Evolutionary conservation across 768 basidiomycete species (phyloP).

Genomic region (Kwoniella sp.): DNA sequence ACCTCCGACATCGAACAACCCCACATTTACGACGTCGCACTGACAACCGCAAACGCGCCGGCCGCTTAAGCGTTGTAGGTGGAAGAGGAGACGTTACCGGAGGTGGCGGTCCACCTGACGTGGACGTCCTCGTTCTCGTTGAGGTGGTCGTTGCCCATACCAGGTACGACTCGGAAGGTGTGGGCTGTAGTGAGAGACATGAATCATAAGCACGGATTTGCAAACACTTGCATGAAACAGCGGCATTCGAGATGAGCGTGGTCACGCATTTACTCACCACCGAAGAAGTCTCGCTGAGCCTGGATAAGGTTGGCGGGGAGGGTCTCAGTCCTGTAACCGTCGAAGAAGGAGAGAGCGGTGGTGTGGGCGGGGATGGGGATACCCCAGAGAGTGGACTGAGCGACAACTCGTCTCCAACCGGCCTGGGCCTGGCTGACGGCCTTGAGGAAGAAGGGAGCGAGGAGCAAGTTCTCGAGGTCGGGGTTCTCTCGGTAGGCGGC

Average conservation of each 20-base stretch:
- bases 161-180: slow-evolving; percentile 91
- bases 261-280: slow-evolving; percentile 58
- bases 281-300: slow-evolving; percentile 98
- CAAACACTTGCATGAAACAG: neutral
- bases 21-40: neutral
- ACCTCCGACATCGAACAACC: neutral
- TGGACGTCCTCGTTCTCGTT: slow-evolving; percentile 85
- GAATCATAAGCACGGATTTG: neutral
- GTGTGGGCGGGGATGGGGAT: slow-evolving; percentile 97
- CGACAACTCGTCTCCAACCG: slow-evolving; percentile 96
- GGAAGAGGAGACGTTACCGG: slow-evolving; percentile 84
- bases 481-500: slow-evolving; percentile 82
- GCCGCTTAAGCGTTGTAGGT: slow-evolving; percentile 69
- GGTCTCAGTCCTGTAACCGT: slow-evolving; percentile 94
- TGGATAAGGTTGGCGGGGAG: slow-evolving; percentile 93
- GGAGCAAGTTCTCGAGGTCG: slow-evolving; percentile 85
- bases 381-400: slow-evolving; percentile 96
- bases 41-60: neutral
- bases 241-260: neutral
- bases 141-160: slow-evolving; percentile 83
- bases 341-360: slow-evolving; percentile 93
- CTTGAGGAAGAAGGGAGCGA: slow-evolving; percentile 89
- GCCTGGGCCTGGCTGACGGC: slow-evolving; percentile 93
- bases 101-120: slow-evolving; percentile 98
- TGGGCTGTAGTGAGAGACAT: slow-evolving; percentile 60